These are phyloP conservation scores for Noccaea caerulescens DNA, from an alignment of 345 rosid species.

Conservation along the genomic window DNA sequence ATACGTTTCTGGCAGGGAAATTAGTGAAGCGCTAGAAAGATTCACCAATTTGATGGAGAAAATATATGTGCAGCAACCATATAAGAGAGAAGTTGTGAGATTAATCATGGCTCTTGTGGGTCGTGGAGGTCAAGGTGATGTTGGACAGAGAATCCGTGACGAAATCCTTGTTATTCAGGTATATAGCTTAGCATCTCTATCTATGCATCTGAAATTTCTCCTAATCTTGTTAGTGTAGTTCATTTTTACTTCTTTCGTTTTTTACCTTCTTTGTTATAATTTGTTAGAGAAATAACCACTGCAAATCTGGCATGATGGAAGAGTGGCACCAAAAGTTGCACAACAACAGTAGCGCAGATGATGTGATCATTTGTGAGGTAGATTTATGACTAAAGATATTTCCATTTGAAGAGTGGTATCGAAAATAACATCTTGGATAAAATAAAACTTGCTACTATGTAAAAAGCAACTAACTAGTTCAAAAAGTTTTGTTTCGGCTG, in stretches of 20 bases:
- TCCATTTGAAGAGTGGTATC: background rate
- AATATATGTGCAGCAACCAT: slow-evolving; percentile 56
- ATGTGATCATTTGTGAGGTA: slow-evolving; percentile 96
- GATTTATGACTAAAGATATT: background rate
- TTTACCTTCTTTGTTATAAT: background rate
- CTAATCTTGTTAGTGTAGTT: background rate
- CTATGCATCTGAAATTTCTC: background rate
- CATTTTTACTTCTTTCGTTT: background rate
- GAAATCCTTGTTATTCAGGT: slow-evolving; percentile 98
- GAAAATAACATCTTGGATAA: slow-evolving; percentile 11
- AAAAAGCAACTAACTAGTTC: slow-evolving; percentile 21
- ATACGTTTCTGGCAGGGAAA: slow-evolving; percentile 61
- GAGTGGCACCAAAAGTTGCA: slow-evolving; percentile 99
- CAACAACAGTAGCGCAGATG: slow-evolving; percentile 98
- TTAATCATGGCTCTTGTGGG: slow-evolving; percentile 94
- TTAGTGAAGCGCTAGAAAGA: slow-evolving; percentile 92
- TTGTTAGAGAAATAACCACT: slow-evolving; percentile 80
- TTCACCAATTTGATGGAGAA: slow-evolving; percentile 79
- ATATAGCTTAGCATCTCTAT: slow-evolving; percentile 20
- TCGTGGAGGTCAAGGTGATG: slow-evolving; percentile 99
- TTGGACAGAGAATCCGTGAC: slow-evolving; percentile 97
- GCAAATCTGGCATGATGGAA: slow-evolving; percentile 99
- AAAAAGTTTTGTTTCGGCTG: slow-evolving; percentile 21
- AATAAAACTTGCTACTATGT: slow-evolving; percentile 8
- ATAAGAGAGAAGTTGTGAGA: slow-evolving; percentile 69